These are phyloP conservation scores for Sporothrix euskadiensis DNA, from an alignment of 2,329 filamentous ascomycete genomes.

Conservation along the genomic window DNA sequence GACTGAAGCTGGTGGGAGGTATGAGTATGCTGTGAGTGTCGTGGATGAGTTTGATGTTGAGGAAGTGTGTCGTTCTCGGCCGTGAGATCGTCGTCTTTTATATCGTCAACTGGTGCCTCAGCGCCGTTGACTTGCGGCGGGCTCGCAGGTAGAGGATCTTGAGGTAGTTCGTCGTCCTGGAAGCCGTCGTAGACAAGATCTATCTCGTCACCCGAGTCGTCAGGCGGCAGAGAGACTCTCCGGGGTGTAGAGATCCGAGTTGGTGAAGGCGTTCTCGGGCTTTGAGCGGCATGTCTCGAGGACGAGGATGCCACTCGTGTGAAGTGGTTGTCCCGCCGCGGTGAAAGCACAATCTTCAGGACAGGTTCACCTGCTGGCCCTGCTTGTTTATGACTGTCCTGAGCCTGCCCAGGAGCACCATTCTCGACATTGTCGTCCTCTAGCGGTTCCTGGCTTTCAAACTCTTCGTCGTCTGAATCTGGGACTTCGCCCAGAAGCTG, in stretches of 20 bases:
- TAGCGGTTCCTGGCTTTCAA: constrained; percentile 39
- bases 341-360: background rate
- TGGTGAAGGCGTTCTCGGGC: background rate
- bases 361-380: background rate
- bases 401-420: background rate
- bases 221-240: background rate
- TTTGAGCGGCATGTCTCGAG: background rate
- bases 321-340: background rate
- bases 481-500: constrained; percentile 49
- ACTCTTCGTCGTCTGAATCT: constrained; percentile 48
- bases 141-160: background rate
- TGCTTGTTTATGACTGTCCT: background rate
- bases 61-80: background rate
- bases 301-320: background rate
- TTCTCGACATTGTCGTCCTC: constrained; percentile 1
- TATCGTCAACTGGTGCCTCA: background rate
- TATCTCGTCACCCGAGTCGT: constrained; percentile 30
- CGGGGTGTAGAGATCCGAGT: background rate
- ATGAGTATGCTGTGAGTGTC: background rate
- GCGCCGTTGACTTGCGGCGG: background rate
- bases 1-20: background rate
- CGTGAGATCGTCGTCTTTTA: background rate
- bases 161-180: background rate
- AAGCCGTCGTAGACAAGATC: constrained; percentile 26
- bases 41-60: background rate